phyloP scores from a whole-genome alignment of 495 filamentous ascomycete species.

The Hypomontagnella monticulosa region DNA sequence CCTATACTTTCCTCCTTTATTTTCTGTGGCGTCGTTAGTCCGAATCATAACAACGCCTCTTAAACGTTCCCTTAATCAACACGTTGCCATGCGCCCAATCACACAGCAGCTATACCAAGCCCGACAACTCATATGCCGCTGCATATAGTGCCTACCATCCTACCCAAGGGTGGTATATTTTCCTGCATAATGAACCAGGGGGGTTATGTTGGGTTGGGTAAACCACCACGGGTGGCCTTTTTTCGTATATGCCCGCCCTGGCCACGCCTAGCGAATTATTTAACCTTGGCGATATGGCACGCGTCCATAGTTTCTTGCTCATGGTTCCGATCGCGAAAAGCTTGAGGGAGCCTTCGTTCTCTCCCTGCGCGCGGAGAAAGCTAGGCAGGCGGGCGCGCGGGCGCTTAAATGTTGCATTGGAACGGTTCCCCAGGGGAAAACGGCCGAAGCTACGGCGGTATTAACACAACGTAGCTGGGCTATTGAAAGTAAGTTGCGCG shows the following conservation, averaged over 20 bases:
- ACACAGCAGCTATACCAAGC: background rate
- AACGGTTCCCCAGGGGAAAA: slow-evolving; percentile 18
- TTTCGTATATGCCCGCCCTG: slow-evolving; percentile 19
- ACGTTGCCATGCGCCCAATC: slow-evolving; percentile 9
- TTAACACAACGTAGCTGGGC: slow-evolving; percentile 1
- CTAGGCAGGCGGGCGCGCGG: slow-evolving; percentile 9
- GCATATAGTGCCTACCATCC: too few species aligned
- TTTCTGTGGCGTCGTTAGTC: slow-evolving; percentile 20
- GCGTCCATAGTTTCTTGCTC: background rate
- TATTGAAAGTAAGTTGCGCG: slow-evolving; percentile 5
- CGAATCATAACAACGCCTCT: slow-evolving; percentile 13
- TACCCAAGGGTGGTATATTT: background rate
- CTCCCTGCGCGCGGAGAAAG: background rate
- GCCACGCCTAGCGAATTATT: slow-evolving; percentile 6
- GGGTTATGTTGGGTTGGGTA: too few species aligned
- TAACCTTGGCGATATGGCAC: slow-evolving; percentile 27
- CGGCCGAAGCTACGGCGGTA: slow-evolving; percentile 4
- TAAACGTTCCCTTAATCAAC: background rate
- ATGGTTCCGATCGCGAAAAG: slow-evolving; percentile 9
- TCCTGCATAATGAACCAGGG: slow-evolving; percentile 6
- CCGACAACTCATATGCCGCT: slow-evolving; percentile 22
- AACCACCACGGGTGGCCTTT: slow-evolving; percentile 17
- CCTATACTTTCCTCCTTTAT: slow-evolving; percentile 3
- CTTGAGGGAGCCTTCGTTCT: background rate
- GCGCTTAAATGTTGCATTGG: slow-evolving; percentile 38